These are phyloP conservation scores for Russula sp. DNA, from an alignment of 768 basidiomycete species.

Conservation along the genomic window DNA sequence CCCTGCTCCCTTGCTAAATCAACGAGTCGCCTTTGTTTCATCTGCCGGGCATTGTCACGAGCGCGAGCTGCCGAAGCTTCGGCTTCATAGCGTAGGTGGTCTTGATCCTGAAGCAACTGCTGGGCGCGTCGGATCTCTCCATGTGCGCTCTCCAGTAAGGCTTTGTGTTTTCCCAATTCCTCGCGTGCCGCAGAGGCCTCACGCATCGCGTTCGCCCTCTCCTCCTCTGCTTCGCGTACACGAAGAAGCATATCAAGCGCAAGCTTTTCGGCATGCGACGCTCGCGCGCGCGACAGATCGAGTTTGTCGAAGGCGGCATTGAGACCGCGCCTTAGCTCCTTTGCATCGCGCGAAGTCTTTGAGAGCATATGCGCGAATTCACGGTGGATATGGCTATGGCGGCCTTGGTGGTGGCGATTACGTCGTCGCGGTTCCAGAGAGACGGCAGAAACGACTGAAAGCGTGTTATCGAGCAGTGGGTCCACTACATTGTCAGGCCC, in stretches of 20 bases:
- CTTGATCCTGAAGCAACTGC: constrained; percentile 38
- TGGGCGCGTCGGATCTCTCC: constrained; percentile 40
- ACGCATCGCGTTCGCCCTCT: constrained; percentile 35
- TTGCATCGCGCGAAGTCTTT: constrained; percentile 23
- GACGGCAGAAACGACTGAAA: constrained; percentile 17
- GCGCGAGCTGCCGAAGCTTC: constrained; percentile 42
- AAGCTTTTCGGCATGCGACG: constrained; percentile 40
- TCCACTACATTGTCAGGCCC: background rate
- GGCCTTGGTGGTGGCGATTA: constrained; percentile 13
- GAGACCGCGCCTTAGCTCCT: constrained; percentile 29
- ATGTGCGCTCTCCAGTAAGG: constrained; percentile 42
- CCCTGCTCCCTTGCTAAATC: constrained; percentile 42
- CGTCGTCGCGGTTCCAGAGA: constrained; percentile 24
- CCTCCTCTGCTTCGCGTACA: constrained; percentile 38
- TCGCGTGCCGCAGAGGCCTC: constrained; percentile 36
- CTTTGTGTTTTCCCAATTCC: constrained; percentile 42
- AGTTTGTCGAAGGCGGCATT: constrained; percentile 31
- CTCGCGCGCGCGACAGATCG: constrained; percentile 39
- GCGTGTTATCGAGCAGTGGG: constrained; percentile 11
- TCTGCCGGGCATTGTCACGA: constrained; percentile 38
- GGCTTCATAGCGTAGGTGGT: constrained; percentile 39
- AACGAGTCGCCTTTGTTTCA: constrained; percentile 39
- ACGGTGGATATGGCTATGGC: constrained; percentile 18
- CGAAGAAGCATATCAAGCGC: constrained; percentile 42
- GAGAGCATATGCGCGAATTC: constrained; percentile 23